Percentiles rank a stretch among this genome's conserved stretches.
Evolutionary conservation across 1,139 yeast species (phyloP).

Genomic region (Arxiozyma telluris): DNA sequence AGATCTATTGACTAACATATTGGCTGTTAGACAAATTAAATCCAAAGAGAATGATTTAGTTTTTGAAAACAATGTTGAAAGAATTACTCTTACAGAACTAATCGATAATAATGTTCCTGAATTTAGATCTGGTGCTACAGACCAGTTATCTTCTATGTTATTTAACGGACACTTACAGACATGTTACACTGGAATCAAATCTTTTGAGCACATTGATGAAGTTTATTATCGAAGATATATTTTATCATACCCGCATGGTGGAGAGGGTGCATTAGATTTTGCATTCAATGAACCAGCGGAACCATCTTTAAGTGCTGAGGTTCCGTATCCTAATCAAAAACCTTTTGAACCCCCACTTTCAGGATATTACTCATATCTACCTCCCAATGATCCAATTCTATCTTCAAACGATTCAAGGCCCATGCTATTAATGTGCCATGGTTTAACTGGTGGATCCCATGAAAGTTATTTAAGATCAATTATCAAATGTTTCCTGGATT

Average conservation of each 20-base stretch:
- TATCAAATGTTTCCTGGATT: constrained; percentile 19
- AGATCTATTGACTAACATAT: constrained; percentile 3
- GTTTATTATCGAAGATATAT: constrained; percentile 47
- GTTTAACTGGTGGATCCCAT: constrained; percentile 55
- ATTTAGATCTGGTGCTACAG: constrained; percentile 34
- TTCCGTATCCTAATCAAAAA: constrained; percentile 12
- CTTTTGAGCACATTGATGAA: constrained; percentile 33
- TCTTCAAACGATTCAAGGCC: constrained; percentile 38
- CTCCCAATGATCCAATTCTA: constrained; percentile 30
- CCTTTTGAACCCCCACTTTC: constrained; percentile 14
- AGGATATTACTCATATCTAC: constrained; percentile 16
- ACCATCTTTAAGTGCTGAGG: neutral
- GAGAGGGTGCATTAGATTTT: constrained; percentile 53
- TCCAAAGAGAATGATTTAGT: neutral
- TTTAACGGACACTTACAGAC: constrained; percentile 68
- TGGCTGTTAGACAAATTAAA: constrained; percentile 9
- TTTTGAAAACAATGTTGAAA: constrained; percentile 1
- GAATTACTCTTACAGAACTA: constrained; percentile 14
- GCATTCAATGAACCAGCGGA: constrained; percentile 21
- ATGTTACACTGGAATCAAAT: constrained; percentile 39
- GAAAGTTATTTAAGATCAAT: constrained; percentile 47
- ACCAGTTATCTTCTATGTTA: constrained; percentile 47
- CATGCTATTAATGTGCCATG: constrained; percentile 47
- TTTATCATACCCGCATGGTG: constrained; percentile 38
- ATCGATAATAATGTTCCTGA: constrained; percentile 36